A percentile compares a stretch with the other conserved stretches of the same genome.
phyloP scores from a whole-genome alignment of 441 rosid genomes.

The Erodium trifolium region DNA sequence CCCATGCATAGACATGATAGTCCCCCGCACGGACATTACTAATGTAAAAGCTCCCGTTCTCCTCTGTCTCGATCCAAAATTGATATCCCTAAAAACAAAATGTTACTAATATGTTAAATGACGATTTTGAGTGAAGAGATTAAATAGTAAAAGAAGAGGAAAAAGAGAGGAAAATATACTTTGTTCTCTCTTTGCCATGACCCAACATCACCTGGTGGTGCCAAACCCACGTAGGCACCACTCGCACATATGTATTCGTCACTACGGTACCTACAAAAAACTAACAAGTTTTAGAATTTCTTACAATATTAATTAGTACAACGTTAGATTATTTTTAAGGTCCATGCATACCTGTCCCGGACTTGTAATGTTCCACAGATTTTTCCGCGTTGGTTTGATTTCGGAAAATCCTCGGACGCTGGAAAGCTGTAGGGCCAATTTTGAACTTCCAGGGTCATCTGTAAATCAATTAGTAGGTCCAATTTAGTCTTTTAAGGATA shows the following conservation, averaged over 20 bases:
- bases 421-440: constrained; percentile 62
- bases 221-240: constrained; percentile 65
- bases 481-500: too few relatives aligned
- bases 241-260: constrained; percentile 34
- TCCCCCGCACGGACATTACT: constrained; percentile 29
- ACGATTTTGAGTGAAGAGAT: neutral
- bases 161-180: constrained; percentile 21
- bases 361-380: constrained; percentile 40
- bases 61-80: constrained; percentile 51
- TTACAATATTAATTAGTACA: too few relatives aligned
- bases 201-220: constrained; percentile 61
- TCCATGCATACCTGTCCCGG: constrained; percentile 29
- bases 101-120: too few relatives aligned
- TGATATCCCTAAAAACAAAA: constrained; percentile 31
- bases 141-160: neutral
- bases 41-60: constrained; percentile 40
- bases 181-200: constrained; percentile 80
- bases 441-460: constrained; percentile 48
- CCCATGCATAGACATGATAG: constrained; percentile 51
- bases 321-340: too few relatives aligned
- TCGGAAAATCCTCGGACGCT: constrained; percentile 43
- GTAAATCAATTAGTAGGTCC: constrained; percentile 2
- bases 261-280: constrained; percentile 30
- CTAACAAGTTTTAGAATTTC: too few relatives aligned
- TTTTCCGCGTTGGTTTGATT: constrained; percentile 37